Evolutionary conservation across 2,329 filamentous ascomycete genomes (phyloP).

Genomic region (Pestalotiopsis fici): DNA sequence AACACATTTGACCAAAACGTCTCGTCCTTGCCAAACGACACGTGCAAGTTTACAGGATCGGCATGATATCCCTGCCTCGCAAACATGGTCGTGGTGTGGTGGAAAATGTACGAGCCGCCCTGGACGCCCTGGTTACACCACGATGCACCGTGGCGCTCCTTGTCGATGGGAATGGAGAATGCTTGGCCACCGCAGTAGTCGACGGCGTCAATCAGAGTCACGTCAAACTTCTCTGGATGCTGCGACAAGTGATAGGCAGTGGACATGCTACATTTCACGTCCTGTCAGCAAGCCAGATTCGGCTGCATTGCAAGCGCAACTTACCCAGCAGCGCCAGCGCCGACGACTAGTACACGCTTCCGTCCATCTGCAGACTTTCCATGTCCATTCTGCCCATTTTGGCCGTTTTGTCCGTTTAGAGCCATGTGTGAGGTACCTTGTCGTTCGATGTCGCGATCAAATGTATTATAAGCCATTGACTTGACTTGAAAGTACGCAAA

Average conservation of each 20-base stretch:
- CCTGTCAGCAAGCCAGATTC: neutral
- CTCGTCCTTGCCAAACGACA: constrained; percentile 57
- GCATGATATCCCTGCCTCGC: constrained; percentile 54
- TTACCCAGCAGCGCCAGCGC: constrained; percentile 41
- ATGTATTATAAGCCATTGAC: constrained; percentile 8
- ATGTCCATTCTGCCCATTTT: neutral
- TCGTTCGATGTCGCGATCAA: constrained; percentile 20
- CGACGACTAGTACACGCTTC: constrained; percentile 40
- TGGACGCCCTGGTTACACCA: constrained; percentile 66
- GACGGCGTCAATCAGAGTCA: constrained; percentile 58
- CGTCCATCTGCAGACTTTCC: constrained; percentile 16
- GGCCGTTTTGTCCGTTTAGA: constrained; percentile 14
- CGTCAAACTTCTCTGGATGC: constrained; percentile 59
- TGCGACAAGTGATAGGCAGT: constrained; percentile 61
- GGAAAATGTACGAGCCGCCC: constrained; percentile 59
- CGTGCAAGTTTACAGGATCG: constrained; percentile 55
- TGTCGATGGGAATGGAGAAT: constrained; percentile 61
- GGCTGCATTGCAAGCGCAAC: neutral
- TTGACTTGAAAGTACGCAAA: neutral
- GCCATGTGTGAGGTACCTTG: constrained; percentile 20
- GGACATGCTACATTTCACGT: constrained; percentile 40
- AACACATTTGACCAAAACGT: constrained; percentile 60
- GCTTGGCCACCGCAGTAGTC: constrained; percentile 64
- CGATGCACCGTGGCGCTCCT: constrained; percentile 57
- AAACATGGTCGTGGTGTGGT: constrained; percentile 61